A percentile compares a stretch with the other conserved stretches of the same genome.
These are phyloP conservation scores for Neurospora sp. DNA, from an alignment of 495 filamentous ascomycete species.

Conservation along the genomic window DNA sequence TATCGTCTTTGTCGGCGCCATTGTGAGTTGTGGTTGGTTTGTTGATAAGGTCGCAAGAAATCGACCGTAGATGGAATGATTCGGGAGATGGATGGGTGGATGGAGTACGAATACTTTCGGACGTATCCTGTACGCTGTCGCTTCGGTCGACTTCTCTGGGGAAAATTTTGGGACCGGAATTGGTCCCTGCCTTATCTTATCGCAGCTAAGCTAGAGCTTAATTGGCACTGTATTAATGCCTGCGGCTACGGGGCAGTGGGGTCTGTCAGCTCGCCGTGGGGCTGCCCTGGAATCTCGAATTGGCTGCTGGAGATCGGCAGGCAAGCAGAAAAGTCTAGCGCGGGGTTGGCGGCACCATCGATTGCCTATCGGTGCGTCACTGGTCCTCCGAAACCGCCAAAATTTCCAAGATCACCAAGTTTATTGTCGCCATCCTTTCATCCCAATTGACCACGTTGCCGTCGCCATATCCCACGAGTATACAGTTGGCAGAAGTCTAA, in stretches of 20 bases:
- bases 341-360: background rate
- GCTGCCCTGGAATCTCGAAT: background rate
- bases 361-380: background rate
- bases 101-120: background rate
- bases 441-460: background rate
- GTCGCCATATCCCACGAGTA: background rate
- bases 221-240: background rate
- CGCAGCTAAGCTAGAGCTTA: background rate
- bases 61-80: background rate
- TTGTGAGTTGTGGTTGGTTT: constrained; percentile 13
- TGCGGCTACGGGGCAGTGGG: background rate
- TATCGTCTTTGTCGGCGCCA: constrained; percentile 43
- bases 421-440: background rate
- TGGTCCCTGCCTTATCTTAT: background rate
- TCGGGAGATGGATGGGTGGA: background rate
- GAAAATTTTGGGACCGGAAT: background rate
- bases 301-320: background rate
- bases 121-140: background rate
- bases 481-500: background rate
- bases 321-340: background rate
- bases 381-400: background rate
- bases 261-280: background rate
- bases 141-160: background rate
- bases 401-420: background rate
- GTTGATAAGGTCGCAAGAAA: background rate